A percentile compares a stretch with the other conserved stretches of the same genome.
Evolutionary conservation across 1,284 basidiomycete species (phyloP).

Genomic region (Singerocomus inundabilis): DNA sequence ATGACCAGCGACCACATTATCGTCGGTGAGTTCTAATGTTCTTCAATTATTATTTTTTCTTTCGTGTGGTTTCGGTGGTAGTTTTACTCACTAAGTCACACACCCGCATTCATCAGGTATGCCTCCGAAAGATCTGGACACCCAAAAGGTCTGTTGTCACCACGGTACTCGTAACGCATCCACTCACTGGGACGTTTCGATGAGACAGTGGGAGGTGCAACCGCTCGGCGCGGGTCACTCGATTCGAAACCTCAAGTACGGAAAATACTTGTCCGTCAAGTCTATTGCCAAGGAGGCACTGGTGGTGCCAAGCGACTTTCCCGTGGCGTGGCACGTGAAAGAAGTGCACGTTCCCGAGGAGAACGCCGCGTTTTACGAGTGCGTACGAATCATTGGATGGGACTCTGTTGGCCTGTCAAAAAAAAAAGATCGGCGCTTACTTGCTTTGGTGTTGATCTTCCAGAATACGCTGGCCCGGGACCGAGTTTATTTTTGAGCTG

Average conservation of each 20-base stretch:
- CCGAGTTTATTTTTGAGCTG: slow-evolving; percentile 29
- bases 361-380: slow-evolving; percentile 32
- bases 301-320: slow-evolving; percentile 28
- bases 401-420: no score
- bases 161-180: no score
- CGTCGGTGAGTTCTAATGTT: slow-evolving; percentile 18
- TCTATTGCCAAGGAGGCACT: slow-evolving; percentile 17
- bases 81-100: no score
- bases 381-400: not conserved
- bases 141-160: slow-evolving; percentile 26
- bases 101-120: slow-evolving; percentile 16
- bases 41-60: no score
- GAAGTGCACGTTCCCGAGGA: slow-evolving; percentile 29
- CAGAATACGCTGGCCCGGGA: slow-evolving; percentile 33
- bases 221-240: slow-evolving; percentile 30
- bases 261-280: slow-evolving; percentile 31
- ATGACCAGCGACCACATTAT: slow-evolving; percentile 26
- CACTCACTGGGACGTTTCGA: not conserved
- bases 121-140: slow-evolving; percentile 28
- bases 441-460: not conserved
- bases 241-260: slow-evolving; percentile 35
- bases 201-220: slow-evolving; percentile 28
- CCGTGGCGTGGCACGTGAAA: slow-evolving; percentile 29
- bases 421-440: no score
- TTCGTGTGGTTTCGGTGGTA: no score